Percentiles rank a stretch among this genome's conserved stretches.
These are phyloP conservation scores for Cantharellus cinnabarinus DNA, from an alignment of 768 basidiomycete species.

Conservation along the genomic window DNA sequence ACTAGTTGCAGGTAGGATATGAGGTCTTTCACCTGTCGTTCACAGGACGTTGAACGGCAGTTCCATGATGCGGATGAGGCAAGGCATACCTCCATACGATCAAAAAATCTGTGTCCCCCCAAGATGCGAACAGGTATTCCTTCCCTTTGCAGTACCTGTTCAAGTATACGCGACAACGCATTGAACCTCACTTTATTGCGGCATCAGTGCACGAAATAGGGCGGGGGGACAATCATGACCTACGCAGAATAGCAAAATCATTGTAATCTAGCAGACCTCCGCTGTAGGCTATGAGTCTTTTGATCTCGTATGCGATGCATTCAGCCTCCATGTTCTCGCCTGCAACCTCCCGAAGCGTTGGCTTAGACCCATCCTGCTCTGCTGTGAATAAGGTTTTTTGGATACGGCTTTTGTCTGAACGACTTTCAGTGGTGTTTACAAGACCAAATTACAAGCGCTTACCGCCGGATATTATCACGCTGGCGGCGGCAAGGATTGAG, in stretches of 20 bases:
- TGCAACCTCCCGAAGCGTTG: constrained; percentile 33
- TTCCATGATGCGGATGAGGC: background rate
- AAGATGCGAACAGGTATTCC: constrained; percentile 62
- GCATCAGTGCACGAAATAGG: background rate
- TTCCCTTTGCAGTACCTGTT: constrained; percentile 53
- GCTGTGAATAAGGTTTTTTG: constrained; percentile 52
- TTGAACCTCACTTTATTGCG: constrained; percentile 47
- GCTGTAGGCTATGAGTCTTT: constrained; percentile 48
- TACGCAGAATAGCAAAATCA: constrained; percentile 71
- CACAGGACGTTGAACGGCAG: background rate
- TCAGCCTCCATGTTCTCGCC: constrained; percentile 43
- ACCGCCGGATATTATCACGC: constrained; percentile 75
- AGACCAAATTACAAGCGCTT: constrained; percentile 1
- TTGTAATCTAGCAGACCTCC: constrained; percentile 51
- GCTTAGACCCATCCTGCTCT: constrained; percentile 39
- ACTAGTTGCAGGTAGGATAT: constrained; percentile 66
- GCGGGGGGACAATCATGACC: constrained; percentile 13
- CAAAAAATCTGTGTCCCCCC: constrained; percentile 73
- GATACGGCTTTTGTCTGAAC: constrained; percentile 50
- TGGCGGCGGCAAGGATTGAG: constrained; percentile 46
- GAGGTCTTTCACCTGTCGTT: constrained; percentile 49
- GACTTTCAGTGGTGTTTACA: background rate
- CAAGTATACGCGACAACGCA: constrained; percentile 54
- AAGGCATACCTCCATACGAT: constrained; percentile 43
- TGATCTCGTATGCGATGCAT: constrained; percentile 61